Evolutionary conservation across 2,329 filamentous ascomycete genomes (phyloP).

Genomic region (Fusarium tupiense): DNA sequence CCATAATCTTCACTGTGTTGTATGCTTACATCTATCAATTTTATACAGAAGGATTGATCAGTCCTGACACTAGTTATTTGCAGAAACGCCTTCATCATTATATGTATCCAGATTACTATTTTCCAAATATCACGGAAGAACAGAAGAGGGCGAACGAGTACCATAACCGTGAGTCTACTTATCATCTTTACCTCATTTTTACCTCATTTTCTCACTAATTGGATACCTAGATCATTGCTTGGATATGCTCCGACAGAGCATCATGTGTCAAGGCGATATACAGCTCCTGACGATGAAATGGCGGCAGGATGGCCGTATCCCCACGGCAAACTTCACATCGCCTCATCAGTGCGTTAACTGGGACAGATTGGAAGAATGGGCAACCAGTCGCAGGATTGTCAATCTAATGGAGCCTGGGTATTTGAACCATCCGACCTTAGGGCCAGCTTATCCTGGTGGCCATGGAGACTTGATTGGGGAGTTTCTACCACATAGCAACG

Average conservation of each 20-base stretch:
- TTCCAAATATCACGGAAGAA: background rate
- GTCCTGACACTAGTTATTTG: fast-evolving
- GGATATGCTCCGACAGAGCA: background rate
- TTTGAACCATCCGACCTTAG: background rate
- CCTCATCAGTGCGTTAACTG: background rate
- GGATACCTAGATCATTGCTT: background rate
- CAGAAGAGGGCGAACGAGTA: background rate
- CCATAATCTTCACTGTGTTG: background rate
- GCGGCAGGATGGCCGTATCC: background rate
- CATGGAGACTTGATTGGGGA: background rate
- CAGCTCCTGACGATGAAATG: background rate
- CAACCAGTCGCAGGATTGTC: background rate
- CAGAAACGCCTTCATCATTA: background rate
- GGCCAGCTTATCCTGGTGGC: background rate
- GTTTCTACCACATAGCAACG: background rate
- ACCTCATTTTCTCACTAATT: background rate
- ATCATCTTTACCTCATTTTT: fast-evolving
- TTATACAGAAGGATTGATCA: background rate
- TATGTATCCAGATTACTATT: background rate
- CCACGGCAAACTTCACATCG: background rate
- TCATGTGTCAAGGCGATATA: background rate
- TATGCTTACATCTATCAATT: background rate
- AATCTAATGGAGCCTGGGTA: background rate
- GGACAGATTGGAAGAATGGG: background rate
- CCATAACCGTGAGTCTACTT: background rate